Conservation (phyloP, 1,139 yeast genomes). For the Suhomyces kunorum region DNA sequence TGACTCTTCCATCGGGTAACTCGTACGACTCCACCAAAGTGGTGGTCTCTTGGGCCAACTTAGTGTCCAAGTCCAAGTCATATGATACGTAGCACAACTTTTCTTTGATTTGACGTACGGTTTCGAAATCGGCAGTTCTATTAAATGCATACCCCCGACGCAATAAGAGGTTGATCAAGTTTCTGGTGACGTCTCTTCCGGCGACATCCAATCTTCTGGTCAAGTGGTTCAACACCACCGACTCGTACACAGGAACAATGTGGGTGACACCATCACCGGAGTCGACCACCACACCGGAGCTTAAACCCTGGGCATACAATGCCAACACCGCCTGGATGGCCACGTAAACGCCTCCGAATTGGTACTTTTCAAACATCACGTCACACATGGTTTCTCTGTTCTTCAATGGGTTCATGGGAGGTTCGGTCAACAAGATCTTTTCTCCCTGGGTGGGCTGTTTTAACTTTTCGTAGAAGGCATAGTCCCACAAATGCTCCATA, state of each 20-base stretch:
- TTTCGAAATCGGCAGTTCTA: slow-evolving; percentile 97
- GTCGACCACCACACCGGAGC: slow-evolving; percentile 98
- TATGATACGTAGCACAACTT: slow-evolving; percentile 93
- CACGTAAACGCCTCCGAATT: slow-evolving; percentile 94
- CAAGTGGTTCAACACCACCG: slow-evolving; percentile 90
- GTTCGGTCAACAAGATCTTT: slow-evolving; percentile 88
- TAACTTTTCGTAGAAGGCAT: slow-evolving; percentile 91
- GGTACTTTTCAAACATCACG: slow-evolving; percentile 95
- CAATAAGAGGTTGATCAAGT: slow-evolving; percentile 81
- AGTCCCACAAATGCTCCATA: slow-evolving; percentile 98
- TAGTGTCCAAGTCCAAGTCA: slow-evolving; percentile 86
- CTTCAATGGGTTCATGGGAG: slow-evolving; percentile 95
- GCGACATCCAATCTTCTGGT: slow-evolving; percentile 95
- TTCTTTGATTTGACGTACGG: slow-evolving; percentile 96
- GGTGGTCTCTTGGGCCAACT: slow-evolving; percentile 89
- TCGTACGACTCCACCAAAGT: slow-evolving; percentile 89
- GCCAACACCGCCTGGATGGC: slow-evolving; percentile 99
- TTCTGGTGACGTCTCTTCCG: slow-evolving; percentile 96
- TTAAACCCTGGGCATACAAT: slow-evolving; percentile 92
- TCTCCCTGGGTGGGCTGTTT: slow-evolving; percentile 72
- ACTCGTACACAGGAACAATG: slow-evolving; percentile 96
- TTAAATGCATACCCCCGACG: slow-evolving; percentile 98
- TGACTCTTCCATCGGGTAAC: slow-evolving; percentile 94
- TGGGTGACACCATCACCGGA: slow-evolving; percentile 91
- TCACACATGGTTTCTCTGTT: slow-evolving; percentile 95